Evolutionary conservation across 1,284 basidiomycete species (phyloP).

Genomic region (Phylloporus sp.): DNA sequence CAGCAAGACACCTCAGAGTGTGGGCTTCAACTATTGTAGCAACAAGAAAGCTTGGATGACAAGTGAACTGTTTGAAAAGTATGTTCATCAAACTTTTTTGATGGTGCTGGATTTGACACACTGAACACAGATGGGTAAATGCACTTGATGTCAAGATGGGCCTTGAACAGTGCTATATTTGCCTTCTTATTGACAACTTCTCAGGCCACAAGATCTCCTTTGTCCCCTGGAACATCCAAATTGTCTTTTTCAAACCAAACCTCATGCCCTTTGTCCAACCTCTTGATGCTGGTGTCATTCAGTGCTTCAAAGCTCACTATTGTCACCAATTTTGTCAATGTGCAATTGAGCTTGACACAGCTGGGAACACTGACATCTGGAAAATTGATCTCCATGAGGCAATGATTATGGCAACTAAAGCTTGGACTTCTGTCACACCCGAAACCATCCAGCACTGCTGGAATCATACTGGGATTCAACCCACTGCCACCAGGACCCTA

Average conservation of each 20-base stretch:
- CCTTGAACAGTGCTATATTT: too few relatives aligned
- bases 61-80: constrained; percentile 3
- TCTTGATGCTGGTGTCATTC: constrained; percentile 1
- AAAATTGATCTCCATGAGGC: background rate
- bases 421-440: background rate
- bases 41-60: constrained; percentile 14
- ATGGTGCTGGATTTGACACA: too few relatives aligned
- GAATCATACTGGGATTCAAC: background rate
- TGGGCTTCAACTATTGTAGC: background rate
- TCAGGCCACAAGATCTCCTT: background rate
- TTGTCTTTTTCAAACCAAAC: constrained; percentile 6
- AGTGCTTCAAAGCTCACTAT: constrained; percentile 3
- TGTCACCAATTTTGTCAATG: background rate
- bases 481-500: too few relatives aligned
- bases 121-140: too few relatives aligned
- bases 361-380: background rate
- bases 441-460: background rate
- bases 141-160: too few relatives aligned
- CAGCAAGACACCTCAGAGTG: too few relatives aligned
- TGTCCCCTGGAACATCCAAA: background rate
- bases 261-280: constrained; percentile 9
- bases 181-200: constrained; percentile 9
- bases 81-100: background rate
- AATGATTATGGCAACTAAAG: background rate
- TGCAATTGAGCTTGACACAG: background rate